Conservation (phyloP, 2,329 filamentous ascomycete species). For the Scytalidium lignicola region DNA sequence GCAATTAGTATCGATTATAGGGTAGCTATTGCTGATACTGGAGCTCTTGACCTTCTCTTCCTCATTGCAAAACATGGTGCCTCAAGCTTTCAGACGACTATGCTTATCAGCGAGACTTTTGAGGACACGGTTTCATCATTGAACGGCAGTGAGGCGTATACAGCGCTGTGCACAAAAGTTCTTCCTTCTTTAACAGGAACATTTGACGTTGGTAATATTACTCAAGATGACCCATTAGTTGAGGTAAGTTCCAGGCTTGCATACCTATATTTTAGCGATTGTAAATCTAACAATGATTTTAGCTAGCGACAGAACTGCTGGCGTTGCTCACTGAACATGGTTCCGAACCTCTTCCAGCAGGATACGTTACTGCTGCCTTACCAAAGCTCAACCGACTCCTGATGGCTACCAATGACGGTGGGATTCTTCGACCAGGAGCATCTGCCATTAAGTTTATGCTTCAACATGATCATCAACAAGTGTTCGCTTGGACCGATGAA, state of each 20-base stretch:
- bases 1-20: slow-evolving; percentile 75
- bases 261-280: neutral
- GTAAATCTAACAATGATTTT: slow-evolving; percentile 17
- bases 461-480: slow-evolving; percentile 81
- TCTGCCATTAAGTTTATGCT: slow-evolving; percentile 86
- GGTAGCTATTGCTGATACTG: slow-evolving; percentile 67
- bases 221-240: slow-evolving; percentile 76
- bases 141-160: slow-evolving; percentile 63
- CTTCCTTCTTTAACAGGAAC: slow-evolving; percentile 83
- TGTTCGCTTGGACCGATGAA: slow-evolving; percentile 81
- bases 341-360: slow-evolving; percentile 76
- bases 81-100: slow-evolving; percentile 83
- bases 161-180: slow-evolving; percentile 76
- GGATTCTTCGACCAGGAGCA: slow-evolving; percentile 80
- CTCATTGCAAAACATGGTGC: slow-evolving; percentile 83
- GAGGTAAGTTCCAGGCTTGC: slow-evolving; percentile 45
- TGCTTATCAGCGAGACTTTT: slow-evolving; percentile 84
- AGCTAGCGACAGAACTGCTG: slow-evolving; percentile 79
- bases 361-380: slow-evolving; percentile 79
- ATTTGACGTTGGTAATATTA: slow-evolving; percentile 82
- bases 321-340: slow-evolving; percentile 77
- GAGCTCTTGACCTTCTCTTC: slow-evolving; percentile 80
- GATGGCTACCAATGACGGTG: slow-evolving; percentile 78
- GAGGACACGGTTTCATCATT: slow-evolving; percentile 76
- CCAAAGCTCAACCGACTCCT: slow-evolving; percentile 82